Conservation (phyloP, 2,329 filamentous ascomycete species). For the Torrubiella hemipterigena region DNA sequence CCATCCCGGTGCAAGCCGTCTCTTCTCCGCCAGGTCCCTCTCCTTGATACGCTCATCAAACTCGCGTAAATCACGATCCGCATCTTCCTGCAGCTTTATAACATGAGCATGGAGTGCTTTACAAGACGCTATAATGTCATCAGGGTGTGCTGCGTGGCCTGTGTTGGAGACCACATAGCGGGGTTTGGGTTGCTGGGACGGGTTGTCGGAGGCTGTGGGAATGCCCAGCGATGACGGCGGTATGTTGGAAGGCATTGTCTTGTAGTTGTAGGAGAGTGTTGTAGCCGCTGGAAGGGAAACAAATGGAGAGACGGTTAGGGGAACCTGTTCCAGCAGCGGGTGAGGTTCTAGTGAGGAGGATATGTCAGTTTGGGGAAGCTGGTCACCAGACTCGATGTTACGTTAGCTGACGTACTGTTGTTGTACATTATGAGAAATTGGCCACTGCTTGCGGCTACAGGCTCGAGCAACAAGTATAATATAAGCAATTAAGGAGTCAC, state of each 20-base stretch:
- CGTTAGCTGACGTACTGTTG: slow-evolving; percentile 16
- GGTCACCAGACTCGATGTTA: neutral
- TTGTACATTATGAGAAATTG: no score
- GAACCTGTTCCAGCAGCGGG: slow-evolving; percentile 81
- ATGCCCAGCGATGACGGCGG: slow-evolving; percentile 36
- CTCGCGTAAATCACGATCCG: slow-evolving; percentile 51
- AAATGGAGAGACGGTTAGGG: slow-evolving; percentile 88
- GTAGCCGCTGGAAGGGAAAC: slow-evolving; percentile 80
- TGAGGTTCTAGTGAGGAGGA: slow-evolving; percentile 49
- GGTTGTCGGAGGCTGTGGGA: slow-evolving; percentile 21
- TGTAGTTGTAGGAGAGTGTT: slow-evolving; percentile 92
- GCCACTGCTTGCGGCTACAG: no score
- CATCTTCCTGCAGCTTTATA: slow-evolving; percentile 53
- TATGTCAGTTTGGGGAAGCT: neutral
- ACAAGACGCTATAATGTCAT: slow-evolving; percentile 76
- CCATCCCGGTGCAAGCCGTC: slow-evolving; percentile 69
- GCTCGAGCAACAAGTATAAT: no score
- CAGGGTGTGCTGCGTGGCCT: slow-evolving; percentile 74
- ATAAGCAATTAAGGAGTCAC: no score
- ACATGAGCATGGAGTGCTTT: slow-evolving; percentile 67
- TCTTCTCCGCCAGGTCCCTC: slow-evolving; percentile 66
- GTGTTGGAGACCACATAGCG: slow-evolving; percentile 69
- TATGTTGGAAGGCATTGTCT: slow-evolving; percentile 73
- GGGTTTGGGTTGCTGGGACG: slow-evolving; percentile 32
- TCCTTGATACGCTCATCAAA: slow-evolving; percentile 53